These are phyloP conservation scores for Ceratocystis cacaofunesta DNA, from an alignment of 2,329 filamentous ascomycete genomes.

Conservation along the genomic window DNA sequence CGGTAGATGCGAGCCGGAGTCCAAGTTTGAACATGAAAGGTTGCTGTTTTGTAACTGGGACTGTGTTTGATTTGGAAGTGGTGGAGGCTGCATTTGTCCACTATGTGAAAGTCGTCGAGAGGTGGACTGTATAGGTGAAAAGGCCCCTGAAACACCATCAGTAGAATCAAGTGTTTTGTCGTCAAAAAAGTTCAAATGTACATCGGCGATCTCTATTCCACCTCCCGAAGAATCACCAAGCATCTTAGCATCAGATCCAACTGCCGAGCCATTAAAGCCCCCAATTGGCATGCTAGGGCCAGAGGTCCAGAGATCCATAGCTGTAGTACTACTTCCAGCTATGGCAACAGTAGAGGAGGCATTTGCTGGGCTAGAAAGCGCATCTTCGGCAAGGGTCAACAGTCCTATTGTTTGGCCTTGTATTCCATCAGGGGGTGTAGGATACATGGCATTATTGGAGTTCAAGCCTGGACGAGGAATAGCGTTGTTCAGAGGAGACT, in stretches of 20 bases:
- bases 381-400: slow-evolving; percentile 36
- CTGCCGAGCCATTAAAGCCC: slow-evolving; percentile 38
- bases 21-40: background rate
- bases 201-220: slow-evolving; percentile 64
- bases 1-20: slow-evolving; percentile 7
- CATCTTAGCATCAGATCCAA: background rate
- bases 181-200: slow-evolving; percentile 74
- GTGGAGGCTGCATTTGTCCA: slow-evolving; percentile 16
- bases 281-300: slow-evolving; percentile 27
- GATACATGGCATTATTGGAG: slow-evolving; percentile 43
- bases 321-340: slow-evolving; percentile 10
- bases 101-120: background rate
- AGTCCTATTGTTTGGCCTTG: slow-evolving; percentile 27
- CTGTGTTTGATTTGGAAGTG: slow-evolving; percentile 16
- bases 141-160: slow-evolving; percentile 5
- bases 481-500: slow-evolving; percentile 33
- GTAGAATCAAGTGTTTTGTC: slow-evolving; percentile 25
- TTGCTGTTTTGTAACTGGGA: background rate
- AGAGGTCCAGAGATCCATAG: slow-evolving; percentile 24
- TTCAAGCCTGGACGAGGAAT: slow-evolving; percentile 35
- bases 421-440: slow-evolving; percentile 54
- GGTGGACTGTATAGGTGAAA: background rate
- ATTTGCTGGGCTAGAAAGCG: slow-evolving; percentile 36
- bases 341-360: background rate
- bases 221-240: slow-evolving; percentile 28